Evolutionary conservation across 2,329 filamentous ascomycete genomes (phyloP), one percentile per base, ranked within the genome.

Genomic region (Talaromyces atroroseus): DNA sequence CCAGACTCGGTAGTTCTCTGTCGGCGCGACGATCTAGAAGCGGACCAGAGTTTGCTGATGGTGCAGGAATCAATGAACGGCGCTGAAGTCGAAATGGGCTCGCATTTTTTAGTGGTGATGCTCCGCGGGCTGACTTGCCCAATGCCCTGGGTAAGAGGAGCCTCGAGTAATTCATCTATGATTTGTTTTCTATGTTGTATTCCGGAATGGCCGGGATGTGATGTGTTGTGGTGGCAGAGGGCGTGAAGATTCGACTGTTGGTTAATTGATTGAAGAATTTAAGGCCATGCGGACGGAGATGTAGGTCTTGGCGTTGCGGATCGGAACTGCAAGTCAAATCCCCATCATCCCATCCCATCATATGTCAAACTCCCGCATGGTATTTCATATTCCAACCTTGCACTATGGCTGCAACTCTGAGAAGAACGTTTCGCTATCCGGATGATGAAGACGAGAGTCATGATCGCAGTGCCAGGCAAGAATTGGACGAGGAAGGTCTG

Each of bases 371-470:
- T 24, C 29, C 23, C 49, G 23, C 49, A 26, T 26, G n/a, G 18
- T 21, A 36, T 24, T 5, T 29, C 23, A n/a, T 12, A 34, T 32
- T 29, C 4, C 21, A n/a, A 48, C 36, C 3, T 21, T 20, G 10
- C 18, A 44, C 64, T 50, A 80, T 80, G 78, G 74, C 77, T 56
- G 73, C 80, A 42, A 76, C 88, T 52, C 76, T 94, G 46, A 86
- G 91, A 65, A 87, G 82, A 65, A 87, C 88, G 8, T 94, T 95
- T 73, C 82, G 81, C 59, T 94, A 92, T 73, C 87, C 87, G 4
- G 73, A 76, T 56, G 84, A 87, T 64, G 76, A 79, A 60, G 74
- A 76, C 46, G 77, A 81, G 36, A n/a, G n/a, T 16, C 36, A 32
- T 26, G 40, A 24, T 42, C 78, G 7, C 6, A 20, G 80, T 68